These are phyloP conservation scores for Fusarium piperis DNA, from an alignment of 2,329 filamentous ascomycete species.

Conservation along the genomic window DNA sequence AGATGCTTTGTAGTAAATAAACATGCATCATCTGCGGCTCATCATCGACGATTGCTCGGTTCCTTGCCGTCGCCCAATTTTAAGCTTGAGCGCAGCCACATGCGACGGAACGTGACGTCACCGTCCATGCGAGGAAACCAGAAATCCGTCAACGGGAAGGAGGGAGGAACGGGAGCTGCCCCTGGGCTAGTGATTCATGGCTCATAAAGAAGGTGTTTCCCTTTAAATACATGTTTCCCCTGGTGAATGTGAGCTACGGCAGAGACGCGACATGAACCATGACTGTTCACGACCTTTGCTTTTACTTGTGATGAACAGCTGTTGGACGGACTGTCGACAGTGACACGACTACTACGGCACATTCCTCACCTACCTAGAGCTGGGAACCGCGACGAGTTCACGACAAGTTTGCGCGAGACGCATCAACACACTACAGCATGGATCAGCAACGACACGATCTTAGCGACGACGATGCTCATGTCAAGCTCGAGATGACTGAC, in stretches of 20 bases:
- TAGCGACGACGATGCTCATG: constrained; percentile 2
- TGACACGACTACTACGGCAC: constrained; percentile 9
- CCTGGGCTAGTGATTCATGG: neutral
- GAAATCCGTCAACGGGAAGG: neutral
- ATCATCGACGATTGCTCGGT: constrained; percentile 26
- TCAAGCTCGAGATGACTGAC: constrained; percentile 18
- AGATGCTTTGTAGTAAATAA: constrained; percentile 7
- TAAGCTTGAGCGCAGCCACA: constrained; percentile 14
- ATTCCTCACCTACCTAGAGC: neutral
- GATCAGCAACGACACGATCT: constrained; percentile 8
- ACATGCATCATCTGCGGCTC: constrained; percentile 2
- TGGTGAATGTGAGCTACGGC: neutral
- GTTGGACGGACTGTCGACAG: constrained; percentile 1
- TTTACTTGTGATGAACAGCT: neutral
- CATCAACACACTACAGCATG: neutral
- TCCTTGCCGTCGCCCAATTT: constrained; percentile 16
- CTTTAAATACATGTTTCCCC: neutral
- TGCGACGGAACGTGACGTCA: constrained; percentile 33
- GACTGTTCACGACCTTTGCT: neutral
- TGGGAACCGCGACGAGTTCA: neutral
- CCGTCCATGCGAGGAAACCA: constrained; percentile 9
- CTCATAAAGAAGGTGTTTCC: neutral
- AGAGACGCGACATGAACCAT: neutral
- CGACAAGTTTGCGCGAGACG: neutral
- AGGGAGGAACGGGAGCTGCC: constrained; percentile 2